Evolutionary conservation across 2,329 filamentous ascomycete species (phyloP).

Genomic region (Apiospora pterosperma): DNA sequence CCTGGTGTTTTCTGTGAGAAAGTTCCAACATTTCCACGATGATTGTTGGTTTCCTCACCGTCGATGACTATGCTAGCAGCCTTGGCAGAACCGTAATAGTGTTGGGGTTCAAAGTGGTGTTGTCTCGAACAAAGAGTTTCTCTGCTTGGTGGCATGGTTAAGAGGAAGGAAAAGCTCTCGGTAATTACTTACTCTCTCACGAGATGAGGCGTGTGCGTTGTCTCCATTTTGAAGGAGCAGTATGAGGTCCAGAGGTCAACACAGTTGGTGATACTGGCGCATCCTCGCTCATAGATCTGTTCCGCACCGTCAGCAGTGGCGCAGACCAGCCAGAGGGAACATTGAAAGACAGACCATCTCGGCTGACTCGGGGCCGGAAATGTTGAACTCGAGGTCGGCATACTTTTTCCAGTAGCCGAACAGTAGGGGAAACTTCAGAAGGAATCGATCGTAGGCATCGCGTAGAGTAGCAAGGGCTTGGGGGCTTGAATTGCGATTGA

Average conservation of each 20-base stretch:
- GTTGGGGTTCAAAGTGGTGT: slow-evolving; percentile 21
- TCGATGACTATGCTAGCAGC: slow-evolving; percentile 36
- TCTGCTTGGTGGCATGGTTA: slow-evolving; percentile 49
- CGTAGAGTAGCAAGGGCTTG: slow-evolving; percentile 86
- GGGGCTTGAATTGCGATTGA: slow-evolving; percentile 95
- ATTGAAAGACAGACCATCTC: slow-evolving; percentile 67
- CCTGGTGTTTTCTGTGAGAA: slow-evolving; percentile 66
- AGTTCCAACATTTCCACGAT: slow-evolving; percentile 47
- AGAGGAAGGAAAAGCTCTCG: slow-evolving; percentile 61
- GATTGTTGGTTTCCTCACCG: slow-evolving; percentile 69
- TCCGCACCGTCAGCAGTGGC: slow-evolving; percentile 20
- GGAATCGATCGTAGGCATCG: slow-evolving; percentile 86
- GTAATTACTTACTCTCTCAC: slow-evolving; percentile 98
- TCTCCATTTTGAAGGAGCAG: slow-evolving; percentile 97
- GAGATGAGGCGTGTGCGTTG: slow-evolving; percentile 87
- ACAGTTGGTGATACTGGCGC: slow-evolving; percentile 87
- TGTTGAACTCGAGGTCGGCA: slow-evolving; percentile 94
- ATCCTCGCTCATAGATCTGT: slow-evolving; percentile 90
- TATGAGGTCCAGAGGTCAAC: slow-evolving; percentile 98
- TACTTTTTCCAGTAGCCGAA: slow-evolving; percentile 99
- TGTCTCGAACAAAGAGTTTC: slow-evolving; percentile 28
- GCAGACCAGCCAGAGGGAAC: slow-evolving; percentile 4
- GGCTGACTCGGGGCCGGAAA: slow-evolving; percentile 92
- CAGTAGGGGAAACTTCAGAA: slow-evolving; percentile 89
- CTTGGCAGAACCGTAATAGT: slow-evolving; percentile 27